phyloP scores from a whole-genome alignment of 208 protist species.

The Novymonas esmeraldas region DNA sequence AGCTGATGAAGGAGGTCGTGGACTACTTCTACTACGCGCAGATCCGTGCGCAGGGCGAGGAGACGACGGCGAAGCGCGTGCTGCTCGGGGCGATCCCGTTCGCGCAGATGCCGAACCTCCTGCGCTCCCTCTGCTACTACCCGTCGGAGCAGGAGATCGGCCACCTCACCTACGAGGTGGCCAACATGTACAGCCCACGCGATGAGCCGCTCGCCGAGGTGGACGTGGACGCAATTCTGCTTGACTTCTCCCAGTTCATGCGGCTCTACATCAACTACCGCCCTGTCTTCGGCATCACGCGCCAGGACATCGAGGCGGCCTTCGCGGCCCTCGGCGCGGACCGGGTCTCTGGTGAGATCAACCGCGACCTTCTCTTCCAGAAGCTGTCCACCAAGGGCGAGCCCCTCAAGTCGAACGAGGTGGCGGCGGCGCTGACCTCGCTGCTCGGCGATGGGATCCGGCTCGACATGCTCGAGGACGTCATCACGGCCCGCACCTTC shows the following conservation, averaged over 20 bases:
- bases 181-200: slow-evolving; percentile 72
- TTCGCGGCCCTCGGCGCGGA: slow-evolving; percentile 88
- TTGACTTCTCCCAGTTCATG: slow-evolving; percentile 93
- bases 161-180: slow-evolving; percentile 93
- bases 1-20: slow-evolving; percentile 93
- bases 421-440: slow-evolving; percentile 78
- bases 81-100: slow-evolving; percentile 92
- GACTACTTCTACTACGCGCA: slow-evolving; percentile 98
- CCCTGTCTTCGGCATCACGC: slow-evolving; percentile 90
- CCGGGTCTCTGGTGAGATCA: slow-evolving; percentile 62
- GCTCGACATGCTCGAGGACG: slow-evolving; percentile 88
- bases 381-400: slow-evolving; percentile 78
- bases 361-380: slow-evolving; percentile 77
- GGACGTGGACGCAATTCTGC: slow-evolving; percentile 77
- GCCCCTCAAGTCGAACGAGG: slow-evolving; percentile 68
- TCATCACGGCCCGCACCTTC: slow-evolving; percentile 86
- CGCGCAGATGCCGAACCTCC: slow-evolving; percentile 93
- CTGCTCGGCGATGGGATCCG: slow-evolving; percentile 87
- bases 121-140: slow-evolving; percentile 96
- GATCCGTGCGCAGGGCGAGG: slow-evolving; percentile 94
- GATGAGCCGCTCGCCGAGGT: slow-evolving; percentile 66
- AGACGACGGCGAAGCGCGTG: slow-evolving; percentile 91
- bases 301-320: slow-evolving; percentile 88
- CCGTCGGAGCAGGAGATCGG: slow-evolving; percentile 93
- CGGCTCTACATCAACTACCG: slow-evolving; percentile 95